phyloP scores from a whole-genome alignment of 305 asterid genomes.

The Fraxinus sp. region DNA sequence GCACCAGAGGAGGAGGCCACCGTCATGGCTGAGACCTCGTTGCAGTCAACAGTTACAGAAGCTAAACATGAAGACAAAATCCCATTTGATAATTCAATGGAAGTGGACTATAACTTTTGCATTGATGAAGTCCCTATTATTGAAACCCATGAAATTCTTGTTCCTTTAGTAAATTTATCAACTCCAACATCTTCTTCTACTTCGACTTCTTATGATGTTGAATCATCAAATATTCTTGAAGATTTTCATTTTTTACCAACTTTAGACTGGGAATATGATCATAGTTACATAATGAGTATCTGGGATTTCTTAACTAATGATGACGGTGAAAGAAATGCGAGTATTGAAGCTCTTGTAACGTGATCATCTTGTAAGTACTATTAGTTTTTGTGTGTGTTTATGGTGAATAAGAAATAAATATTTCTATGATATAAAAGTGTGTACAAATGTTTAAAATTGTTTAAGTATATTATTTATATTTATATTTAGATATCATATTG shows the following conservation, averaged over 20 bases:
- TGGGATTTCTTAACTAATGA: conserved; percentile 48
- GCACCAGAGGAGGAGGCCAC: background rate
- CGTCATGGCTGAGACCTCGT: conserved; percentile 21
- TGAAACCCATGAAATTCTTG: conserved; percentile 59
- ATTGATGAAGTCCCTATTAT: conserved; percentile 69
- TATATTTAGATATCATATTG: background rate
- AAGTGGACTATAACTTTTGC: conserved; percentile 53
- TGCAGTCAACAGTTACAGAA: conserved; percentile 30
- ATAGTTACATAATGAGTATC: conserved; percentile 33
- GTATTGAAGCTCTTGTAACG: conserved; percentile 10
- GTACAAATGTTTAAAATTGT: background rate
- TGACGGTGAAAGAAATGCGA: conserved; percentile 14
- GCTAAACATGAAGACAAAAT: conserved; percentile 14
- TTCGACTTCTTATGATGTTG: background rate
- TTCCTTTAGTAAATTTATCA: conserved; percentile 31
- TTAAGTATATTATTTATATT: background rate
- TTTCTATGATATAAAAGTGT: background rate
- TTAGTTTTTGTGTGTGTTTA: background rate
- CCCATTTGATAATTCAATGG: conserved; percentile 20
- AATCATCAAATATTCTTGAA: conserved; percentile 26
- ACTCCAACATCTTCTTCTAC: conserved; percentile 21
- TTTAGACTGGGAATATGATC: conserved; percentile 32
- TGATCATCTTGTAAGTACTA: background rate
- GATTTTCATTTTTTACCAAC: conserved; percentile 30
- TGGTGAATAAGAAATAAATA: background rate